Evolutionary conservation across 257 asterid genomes (phyloP), one percentile per base, ranked within the genome.

Genomic region (Solanum pimpinellifolium): DNA sequence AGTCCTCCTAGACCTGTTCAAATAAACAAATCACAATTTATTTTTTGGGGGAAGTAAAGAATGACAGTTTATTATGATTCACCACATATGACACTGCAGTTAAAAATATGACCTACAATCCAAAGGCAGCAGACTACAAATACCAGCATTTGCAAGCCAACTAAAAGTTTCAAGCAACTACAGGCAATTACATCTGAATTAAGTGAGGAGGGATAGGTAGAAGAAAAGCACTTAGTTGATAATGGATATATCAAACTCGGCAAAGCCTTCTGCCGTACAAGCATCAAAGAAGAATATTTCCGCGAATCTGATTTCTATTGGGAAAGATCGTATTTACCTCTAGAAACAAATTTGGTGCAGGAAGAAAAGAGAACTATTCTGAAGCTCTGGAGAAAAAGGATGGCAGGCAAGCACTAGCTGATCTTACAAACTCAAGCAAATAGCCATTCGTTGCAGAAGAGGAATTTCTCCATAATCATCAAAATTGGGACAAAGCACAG

Each of bases 201-300:
- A 33, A 33, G 35, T 33, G 35, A 33, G 35, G 35, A 33, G 35
- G 60, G 60, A 52, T 16, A 52, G 60, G 60, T 6, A 52, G 60
- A 52, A 89, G 99, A 91, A 97, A 90, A 90, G 96, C 97, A 46
- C 95, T 97, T 6, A 94, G 92, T 37, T 37, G 99, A 97, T 91
- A 95, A 52, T 52, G 16, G 98, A 95, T 91, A 95, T 95, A 89
- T 94, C 99, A n/a, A 95, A 94, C 91, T 92, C 99, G 3, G 91
- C 94, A 87, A 95, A 91, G 85, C 94, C 94, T 84, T 87, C 90
- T 65, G 74, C 85, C 47, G 80, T 89, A 83, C 93, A 82, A 86
- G 77, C 93, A 13, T 88, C 90, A 56, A 91, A 89, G 88, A 94
- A 87, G 91, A 90, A 88, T 20, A 88, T 87, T 56, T 88, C 93